Percentiles rank a stretch among this genome's conserved stretches.
phyloP scores from a whole-genome alignment of 441 rosid species.

The Breynia disticha region DNA sequence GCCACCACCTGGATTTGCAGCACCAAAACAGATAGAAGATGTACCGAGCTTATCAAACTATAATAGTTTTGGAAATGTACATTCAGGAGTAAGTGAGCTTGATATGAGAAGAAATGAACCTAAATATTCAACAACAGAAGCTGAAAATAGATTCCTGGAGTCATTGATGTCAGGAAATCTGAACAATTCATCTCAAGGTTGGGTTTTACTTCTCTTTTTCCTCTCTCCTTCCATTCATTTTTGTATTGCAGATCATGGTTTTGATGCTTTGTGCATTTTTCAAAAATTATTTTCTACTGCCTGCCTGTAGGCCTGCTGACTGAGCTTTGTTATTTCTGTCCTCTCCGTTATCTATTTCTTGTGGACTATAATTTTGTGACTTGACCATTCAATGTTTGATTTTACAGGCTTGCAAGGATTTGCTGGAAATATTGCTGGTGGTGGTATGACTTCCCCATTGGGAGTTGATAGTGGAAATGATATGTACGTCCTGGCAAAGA shows the following conservation, averaged over 20 bases:
- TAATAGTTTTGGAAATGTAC: conserved; percentile 40
- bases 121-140: conserved; percentile 53
- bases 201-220: conserved; percentile 12
- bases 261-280: neutral
- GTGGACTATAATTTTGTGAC: no score
- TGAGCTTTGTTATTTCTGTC: no score
- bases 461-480: conserved; percentile 59
- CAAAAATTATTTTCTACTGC: no score
- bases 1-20: conserved; percentile 90
- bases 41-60: conserved; percentile 36
- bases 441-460: conserved; percentile 25
- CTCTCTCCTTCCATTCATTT: conserved; percentile 3
- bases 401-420: conserved; percentile 59
- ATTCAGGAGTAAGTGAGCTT: conserved; percentile 36
- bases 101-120: conserved; percentile 50
- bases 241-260: neutral
- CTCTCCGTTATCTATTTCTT: no score
- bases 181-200: conserved; percentile 60
- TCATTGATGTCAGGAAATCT: conserved; percentile 70
- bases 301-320: no score
- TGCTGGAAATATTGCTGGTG: conserved; percentile 40
- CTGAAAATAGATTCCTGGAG: conserved; percentile 89
- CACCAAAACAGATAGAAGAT: conserved; percentile 66
- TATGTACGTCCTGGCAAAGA: conserved; percentile 59
- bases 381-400: conserved; percentile 11